Percentiles rank a stretch among this genome's conserved stretches.
Conservation (phyloP, 441 rosid species). For the Lepidium campestre region DNA sequence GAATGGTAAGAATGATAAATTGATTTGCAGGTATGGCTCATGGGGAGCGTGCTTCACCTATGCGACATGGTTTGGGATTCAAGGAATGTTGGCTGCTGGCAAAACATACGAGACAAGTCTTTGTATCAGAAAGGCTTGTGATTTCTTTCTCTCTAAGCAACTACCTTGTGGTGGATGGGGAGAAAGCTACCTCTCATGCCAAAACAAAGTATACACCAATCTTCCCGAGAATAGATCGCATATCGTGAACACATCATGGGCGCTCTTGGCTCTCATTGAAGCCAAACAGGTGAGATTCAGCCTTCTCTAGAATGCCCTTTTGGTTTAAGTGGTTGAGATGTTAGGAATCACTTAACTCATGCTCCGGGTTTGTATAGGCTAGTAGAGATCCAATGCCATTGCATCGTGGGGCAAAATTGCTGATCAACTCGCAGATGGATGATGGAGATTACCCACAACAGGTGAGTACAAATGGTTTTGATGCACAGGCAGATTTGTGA, state of each 20-base stretch:
- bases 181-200: slow-evolving; percentile 60
- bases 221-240: slow-evolving; percentile 45
- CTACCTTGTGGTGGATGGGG: slow-evolving; percentile 70
- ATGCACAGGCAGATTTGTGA: not conserved
- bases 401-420: slow-evolving; percentile 45
- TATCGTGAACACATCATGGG: slow-evolving; percentile 65
- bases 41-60: slow-evolving; percentile 77
- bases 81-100: slow-evolving; percentile 42
- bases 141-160: slow-evolving; percentile 56
- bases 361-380: slow-evolving; percentile 19
- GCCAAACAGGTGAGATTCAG: slow-evolving; percentile 47
- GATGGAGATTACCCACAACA: slow-evolving; percentile 74
- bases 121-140: slow-evolving; percentile 46
- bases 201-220: slow-evolving; percentile 46
- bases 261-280: slow-evolving; percentile 60
- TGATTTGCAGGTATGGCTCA: slow-evolving; percentile 56
- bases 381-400: slow-evolving; percentile 45
- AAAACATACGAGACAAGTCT: slow-evolving; percentile 30
- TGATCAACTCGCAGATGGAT: slow-evolving; percentile 45
- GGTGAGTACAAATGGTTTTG: slow-evolving; percentile 22
- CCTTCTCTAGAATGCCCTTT: not conserved
- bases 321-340: not conserved
- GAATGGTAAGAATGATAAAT: not conserved
- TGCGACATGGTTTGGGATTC: slow-evolving; percentile 62
- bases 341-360: not conserved